Base-by-base conservation (phyloP, 2,329 filamentous ascomycete species). In the Colletotrichum tabaci region DNA sequence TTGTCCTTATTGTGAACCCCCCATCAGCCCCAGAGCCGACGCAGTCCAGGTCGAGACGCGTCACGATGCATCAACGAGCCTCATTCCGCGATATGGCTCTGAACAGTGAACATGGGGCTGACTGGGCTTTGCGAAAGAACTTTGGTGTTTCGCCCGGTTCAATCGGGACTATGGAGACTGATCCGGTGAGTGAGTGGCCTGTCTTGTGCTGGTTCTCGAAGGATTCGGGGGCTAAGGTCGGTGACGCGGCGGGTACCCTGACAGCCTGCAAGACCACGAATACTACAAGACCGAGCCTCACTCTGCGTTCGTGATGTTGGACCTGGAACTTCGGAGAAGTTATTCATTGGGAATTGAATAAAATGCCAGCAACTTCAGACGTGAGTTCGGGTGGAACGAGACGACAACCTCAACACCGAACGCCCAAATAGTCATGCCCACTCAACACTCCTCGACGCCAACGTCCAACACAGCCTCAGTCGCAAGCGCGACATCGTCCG, bases 401-500 rank as follows among this genome's bases (percentile, higher is more conserved):
- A 58, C 23, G 53, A 49, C n/a, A 47, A 47, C 38, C 56, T n/a
- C 40, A 53, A 26, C 64, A 46, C 46, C 10, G 44, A 35, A 13
- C 30, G 6, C 23, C 23, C 4, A 16, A 60, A 16, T 63, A 55
- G 7, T 21, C 5, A 52, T 49, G 58, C 26, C 58, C 35, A 18
- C 46, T n/a, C 13, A 49, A 4, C 30, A 35, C 30, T 60, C 44
- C 7, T 44, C 46, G 15, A 44, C 49, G 10, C n/a, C 61, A 16
- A 66, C 60, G 16, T 40, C 60, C 23, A 46, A 64, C 2, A 44
- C 44, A 3, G 18, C 30, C 5, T 44, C 50, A 13, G 12, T 58
- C n/a, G 40, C 60, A 18, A 68, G 72, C 49, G 47, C 44, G 4
- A 61, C 53, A 18, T 65, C 55, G 46, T 58, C 72, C n/a, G 42